A percentile compares a stretch with the other conserved stretches of the same genome.
These are phyloP conservation scores for Wickerhamiella allomyrinae DNA, from an alignment of 805 yeast genomes.

Conservation along the genomic window DNA sequence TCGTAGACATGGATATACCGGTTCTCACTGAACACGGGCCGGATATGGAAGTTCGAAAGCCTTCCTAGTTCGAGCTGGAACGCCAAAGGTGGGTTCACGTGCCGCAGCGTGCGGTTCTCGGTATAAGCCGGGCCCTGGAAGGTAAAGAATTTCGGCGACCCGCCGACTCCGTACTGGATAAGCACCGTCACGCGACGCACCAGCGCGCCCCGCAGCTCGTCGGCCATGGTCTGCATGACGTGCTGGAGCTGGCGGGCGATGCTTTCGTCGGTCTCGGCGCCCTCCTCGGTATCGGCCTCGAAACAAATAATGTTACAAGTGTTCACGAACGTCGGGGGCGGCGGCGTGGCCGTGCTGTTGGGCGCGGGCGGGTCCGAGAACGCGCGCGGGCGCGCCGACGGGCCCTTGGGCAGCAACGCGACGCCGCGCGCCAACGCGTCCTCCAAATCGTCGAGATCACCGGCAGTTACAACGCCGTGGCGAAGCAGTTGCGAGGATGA, in stretches of 20 bases:
- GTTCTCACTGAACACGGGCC: conserved; percentile 90
- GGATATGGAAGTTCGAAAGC: conserved; percentile 85
- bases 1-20: conserved; percentile 95
- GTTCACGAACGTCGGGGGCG: conserved; percentile 39
- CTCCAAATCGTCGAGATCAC: conserved; percentile 78
- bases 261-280: conserved; percentile 53
- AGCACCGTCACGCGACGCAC: conserved; percentile 91
- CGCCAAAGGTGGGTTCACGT: conserved; percentile 95
- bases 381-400: conserved; percentile 31
- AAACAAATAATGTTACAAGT: conserved; percentile 66
- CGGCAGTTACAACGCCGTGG: conserved; percentile 18
- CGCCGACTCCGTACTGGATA: conserved; percentile 67
- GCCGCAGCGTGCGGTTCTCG: conserved; percentile 91
- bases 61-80: conserved; percentile 92
- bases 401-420: conserved; percentile 40
- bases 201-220: conserved; percentile 53
- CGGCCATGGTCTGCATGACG: conserved; percentile 50
- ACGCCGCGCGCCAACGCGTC: conserved; percentile 65
- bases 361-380: conserved; percentile 20
- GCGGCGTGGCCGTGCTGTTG: conserved; percentile 5
- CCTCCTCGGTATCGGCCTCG: conserved; percentile 29
- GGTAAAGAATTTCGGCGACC: conserved; percentile 90
- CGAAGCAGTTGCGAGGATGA: conserved; percentile 43
- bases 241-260: conserved; percentile 48
- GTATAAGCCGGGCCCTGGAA: conserved; percentile 74